Conservation (phyloP, 768 basidiomycete genomes). For the Termitomyces sp. region DNA sequence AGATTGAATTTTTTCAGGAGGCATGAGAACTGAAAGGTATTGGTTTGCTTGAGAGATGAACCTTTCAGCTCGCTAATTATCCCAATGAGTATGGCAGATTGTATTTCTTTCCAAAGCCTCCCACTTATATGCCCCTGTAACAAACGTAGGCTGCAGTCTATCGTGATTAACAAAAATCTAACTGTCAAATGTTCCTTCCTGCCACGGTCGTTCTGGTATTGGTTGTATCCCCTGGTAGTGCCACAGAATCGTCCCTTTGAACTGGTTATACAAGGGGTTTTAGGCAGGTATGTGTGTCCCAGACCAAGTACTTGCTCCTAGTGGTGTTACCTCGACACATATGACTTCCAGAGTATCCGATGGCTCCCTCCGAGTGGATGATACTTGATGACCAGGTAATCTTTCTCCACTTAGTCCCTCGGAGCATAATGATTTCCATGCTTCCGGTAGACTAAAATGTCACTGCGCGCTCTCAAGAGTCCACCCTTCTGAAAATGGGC, state of each 20-base stretch:
- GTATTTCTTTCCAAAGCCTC: conserved; percentile 23
- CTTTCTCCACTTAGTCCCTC: neutral
- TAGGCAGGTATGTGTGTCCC: conserved; percentile 10
- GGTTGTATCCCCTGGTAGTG: conserved; percentile 20
- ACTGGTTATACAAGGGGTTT: conserved; percentile 21
- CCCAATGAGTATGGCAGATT: conserved; percentile 10
- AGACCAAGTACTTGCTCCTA: neutral
- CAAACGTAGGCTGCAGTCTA: neutral
- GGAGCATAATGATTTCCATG: neutral
- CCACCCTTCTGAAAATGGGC: neutral
- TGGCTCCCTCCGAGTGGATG: conserved; percentile 27
- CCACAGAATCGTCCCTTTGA: conserved; percentile 17
- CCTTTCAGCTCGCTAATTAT: neutral
- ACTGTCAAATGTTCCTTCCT: conserved; percentile 14
- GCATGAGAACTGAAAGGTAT: conserved; percentile 2
- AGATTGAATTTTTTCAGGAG: neutral
- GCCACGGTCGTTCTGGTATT: conserved; percentile 22
- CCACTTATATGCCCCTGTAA: conserved; percentile 22
- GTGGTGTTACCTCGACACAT: conserved; percentile 26
- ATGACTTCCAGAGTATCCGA: conserved; percentile 19
- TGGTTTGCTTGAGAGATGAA: neutral
- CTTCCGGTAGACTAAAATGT: conserved; percentile 14
- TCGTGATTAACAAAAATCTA: neutral
- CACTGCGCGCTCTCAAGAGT: conserved; percentile 15
- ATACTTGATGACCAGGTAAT: conserved; percentile 23